Evolutionary conservation across 371 early-diverging fungal genomes (phyloP).

Genomic region (Rhizopus microsporus): DNA sequence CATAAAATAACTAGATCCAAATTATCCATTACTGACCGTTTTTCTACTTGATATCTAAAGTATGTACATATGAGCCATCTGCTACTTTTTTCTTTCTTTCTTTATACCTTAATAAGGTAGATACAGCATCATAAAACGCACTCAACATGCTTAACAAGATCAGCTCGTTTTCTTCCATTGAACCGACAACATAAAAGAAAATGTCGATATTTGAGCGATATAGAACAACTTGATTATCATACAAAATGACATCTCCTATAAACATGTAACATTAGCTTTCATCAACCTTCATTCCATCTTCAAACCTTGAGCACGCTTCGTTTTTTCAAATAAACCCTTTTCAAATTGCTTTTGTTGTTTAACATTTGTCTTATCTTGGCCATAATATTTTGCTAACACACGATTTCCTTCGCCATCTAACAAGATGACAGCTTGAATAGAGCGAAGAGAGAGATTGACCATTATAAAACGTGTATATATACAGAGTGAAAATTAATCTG

Average conservation of each 20-base stretch:
- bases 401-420: slow-evolving; percentile 94
- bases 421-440: slow-evolving; percentile 85
- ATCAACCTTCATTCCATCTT: not conserved
- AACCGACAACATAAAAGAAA: slow-evolving; percentile 90
- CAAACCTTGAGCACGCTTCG: slow-evolving; percentile 67
- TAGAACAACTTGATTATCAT: slow-evolving; percentile 87
- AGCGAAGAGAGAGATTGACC: slow-evolving; percentile 83
- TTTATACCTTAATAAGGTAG: slow-evolving; percentile 71
- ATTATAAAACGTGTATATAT: slow-evolving; percentile 36
- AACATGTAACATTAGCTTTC: not conserved
- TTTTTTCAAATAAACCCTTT: slow-evolving; percentile 89
- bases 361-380: slow-evolving; percentile 49
- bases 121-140: slow-evolving; percentile 84
- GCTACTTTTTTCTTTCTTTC: not conserved
- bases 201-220: slow-evolving; percentile 86
- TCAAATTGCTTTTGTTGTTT: slow-evolving; percentile 95
- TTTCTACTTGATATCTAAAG: slow-evolving; percentile 85
- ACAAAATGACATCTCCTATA: slow-evolving; percentile 84
- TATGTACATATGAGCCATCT: not conserved
- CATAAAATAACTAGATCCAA: slow-evolving; percentile 89
- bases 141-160: slow-evolving; percentile 78
- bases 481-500: too few relatives aligned
- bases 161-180: slow-evolving; percentile 93
- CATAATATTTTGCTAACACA: slow-evolving; percentile 91
- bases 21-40: slow-evolving; percentile 87